phyloP scores from a whole-genome alignment of 1,284 basidiomycete genomes.

The Sanguinoderma infundibulare region DNA sequence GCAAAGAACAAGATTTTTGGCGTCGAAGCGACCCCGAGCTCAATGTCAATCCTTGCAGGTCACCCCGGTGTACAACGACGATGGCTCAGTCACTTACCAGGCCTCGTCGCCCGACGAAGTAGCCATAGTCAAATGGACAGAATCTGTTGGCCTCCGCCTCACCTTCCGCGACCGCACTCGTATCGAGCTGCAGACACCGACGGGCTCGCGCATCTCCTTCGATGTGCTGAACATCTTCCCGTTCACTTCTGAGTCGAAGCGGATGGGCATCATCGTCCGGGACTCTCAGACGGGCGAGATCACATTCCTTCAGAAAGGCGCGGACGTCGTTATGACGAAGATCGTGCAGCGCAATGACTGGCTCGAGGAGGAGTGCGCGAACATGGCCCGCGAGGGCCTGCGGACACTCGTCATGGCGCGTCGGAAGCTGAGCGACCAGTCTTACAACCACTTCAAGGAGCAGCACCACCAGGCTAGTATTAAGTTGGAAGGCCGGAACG shows the following conservation, averaged over 20 bases:
- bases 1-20: conserved; percentile 22
- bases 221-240: conserved; percentile 96
- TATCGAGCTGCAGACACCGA: conserved; percentile 79
- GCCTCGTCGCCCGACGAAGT: conserved; percentile 99
- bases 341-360: conserved; percentile 98
- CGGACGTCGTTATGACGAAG: conserved; percentile 94
- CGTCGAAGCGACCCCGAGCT: neutral
- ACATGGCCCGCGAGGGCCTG: conserved; percentile 97
- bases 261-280: conserved; percentile 97
- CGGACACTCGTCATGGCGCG: conserved; percentile 93
- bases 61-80: conserved; percentile 94
- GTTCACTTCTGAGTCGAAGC: conserved; percentile 97
- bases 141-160: conserved; percentile 91
- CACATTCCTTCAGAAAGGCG: conserved; percentile 95
- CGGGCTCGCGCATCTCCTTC: conserved; percentile 68
- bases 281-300: conserved; percentile 80
- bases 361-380: conserved; percentile 98
- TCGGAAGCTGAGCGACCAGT: conserved; percentile 73
- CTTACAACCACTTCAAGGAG: conserved; percentile 78
- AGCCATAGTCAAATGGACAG: conserved; percentile 98
- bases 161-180: conserved; percentile 86
- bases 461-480: conserved; percentile 83
- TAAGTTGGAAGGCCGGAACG: conserved; percentile 78
- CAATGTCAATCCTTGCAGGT: conserved; percentile 55
- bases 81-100: conserved; percentile 94